Evolutionary conservation across 2,329 filamentous ascomycete species (phyloP), one percentile per base, ranked within the genome.

Genomic region (Fusarium sacchari): DNA sequence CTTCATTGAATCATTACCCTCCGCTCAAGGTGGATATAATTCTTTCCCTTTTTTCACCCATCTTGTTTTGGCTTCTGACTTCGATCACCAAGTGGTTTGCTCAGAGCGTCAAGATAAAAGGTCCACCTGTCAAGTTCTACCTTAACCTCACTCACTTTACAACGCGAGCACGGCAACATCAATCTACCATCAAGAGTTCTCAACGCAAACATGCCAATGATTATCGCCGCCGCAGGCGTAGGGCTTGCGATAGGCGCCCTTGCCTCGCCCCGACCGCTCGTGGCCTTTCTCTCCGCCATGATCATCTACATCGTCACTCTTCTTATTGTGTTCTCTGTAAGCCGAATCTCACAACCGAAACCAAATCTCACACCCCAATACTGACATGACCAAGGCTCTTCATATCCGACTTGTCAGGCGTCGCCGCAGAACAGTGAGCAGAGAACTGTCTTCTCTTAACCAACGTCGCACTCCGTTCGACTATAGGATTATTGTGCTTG

Each of bases 401-500:
- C 81, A 82, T 56, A 66, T 79, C 4, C 79, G 82, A 26, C 57
- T 83, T 17, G 24, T 71, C 15, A 64, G 50, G 0, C 71, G 46
- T 2, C 79, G 77, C n/a, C 73, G 73, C 39, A 24, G 59, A n/a
- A 53, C 43, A n/a, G 63, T 50, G 42, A 12, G 37, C 46, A 28
- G 70, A 78, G 24, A 79, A 78, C 10, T 64, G 22, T 50, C 52
- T 39, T 30, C 47, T 24, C 26, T 15, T 3, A 37, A 36, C 12
- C 53, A 50, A 5, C 68, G 63, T 28, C 56, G 60, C 28, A 67
- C 37, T 12, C 30, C 46, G 6, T 74, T 77, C 7, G 83, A 83
- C 32, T 88, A 95, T 81, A 85, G 95, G 60, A 86, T 97, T 37
- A 89, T 97, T 72, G 91, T 98, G 32, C 92, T 98, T 30, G 96